These are phyloP conservation scores for Penicillium hesseltinei DNA, from an alignment of 2,329 filamentous ascomycete species.

Conservation along the genomic window DNA sequence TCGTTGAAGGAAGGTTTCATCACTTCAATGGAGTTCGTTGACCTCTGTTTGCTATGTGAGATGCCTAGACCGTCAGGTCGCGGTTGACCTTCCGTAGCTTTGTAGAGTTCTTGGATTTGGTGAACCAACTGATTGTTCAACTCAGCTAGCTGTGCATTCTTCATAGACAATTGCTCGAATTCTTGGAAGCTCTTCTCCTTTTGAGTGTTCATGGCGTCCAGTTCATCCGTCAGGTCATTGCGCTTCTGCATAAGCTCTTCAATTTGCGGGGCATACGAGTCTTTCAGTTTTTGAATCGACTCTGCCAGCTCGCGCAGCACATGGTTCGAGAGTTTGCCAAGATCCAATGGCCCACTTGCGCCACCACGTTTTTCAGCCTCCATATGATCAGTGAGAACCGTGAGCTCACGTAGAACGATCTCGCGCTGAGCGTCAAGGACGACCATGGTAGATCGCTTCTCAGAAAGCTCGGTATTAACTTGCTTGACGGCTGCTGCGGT, in stretches of 20 bases:
- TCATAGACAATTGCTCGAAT: conserved; percentile 89
- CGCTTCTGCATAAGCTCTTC: conserved; percentile 88
- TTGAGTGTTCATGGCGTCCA: conserved; percentile 75
- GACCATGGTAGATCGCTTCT: conserved; percentile 94
- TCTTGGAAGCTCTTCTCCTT: conserved; percentile 92
- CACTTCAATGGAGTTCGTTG: conserved; percentile 44
- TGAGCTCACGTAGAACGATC: conserved; percentile 88
- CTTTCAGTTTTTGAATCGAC: conserved; percentile 68
- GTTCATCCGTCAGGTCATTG: conserved; percentile 80
- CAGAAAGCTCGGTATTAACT: conserved; percentile 80
- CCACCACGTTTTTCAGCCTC: conserved; percentile 81
- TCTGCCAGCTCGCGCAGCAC: conserved; percentile 63
- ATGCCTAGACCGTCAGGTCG: conserved; percentile 60
- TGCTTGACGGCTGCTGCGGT: conserved; percentile 64
- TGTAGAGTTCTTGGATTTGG: conserved; percentile 90
- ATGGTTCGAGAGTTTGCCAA: conserved; percentile 65
- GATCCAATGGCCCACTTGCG: conserved; percentile 73
- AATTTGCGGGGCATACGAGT: conserved; percentile 71
- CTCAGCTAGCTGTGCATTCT: conserved; percentile 90
- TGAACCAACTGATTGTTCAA: conserved; percentile 95
- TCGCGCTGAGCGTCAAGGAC: conserved; percentile 92
- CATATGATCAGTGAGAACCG: conserved; percentile 84
- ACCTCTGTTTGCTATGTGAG: conserved; percentile 54
- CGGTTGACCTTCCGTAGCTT: conserved; percentile 56
- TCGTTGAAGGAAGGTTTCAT: conserved; percentile 47